phyloP scores from a whole-genome alignment of 192 early-diverging fungal genomes.

The Linnemannia hyalina region DNA sequence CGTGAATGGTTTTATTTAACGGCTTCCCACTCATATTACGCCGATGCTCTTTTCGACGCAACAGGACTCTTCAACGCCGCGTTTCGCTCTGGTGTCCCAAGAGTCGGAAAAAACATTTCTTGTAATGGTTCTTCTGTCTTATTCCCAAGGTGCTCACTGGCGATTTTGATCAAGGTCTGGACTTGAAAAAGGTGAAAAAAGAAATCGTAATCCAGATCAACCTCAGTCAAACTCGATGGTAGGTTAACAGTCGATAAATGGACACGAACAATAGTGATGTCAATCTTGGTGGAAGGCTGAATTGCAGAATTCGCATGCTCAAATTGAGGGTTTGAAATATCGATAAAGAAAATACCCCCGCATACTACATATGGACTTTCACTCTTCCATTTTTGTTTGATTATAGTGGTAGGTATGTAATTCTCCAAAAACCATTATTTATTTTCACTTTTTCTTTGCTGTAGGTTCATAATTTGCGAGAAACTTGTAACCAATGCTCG shows the following conservation, averaged over 20 bases:
- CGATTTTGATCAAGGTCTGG: conserved; percentile 14
- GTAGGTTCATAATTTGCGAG: not conserved
- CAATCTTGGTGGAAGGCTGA: too few species aligned
- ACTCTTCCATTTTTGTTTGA: too few species aligned
- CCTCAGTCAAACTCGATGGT: conserved; percentile 19
- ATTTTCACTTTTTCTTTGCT: not conserved
- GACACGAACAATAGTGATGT: too few species aligned
- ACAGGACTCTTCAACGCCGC: conserved; percentile 12
- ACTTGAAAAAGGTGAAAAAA: conserved; percentile 32
- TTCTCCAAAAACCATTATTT: not conserved
- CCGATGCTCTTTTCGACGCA: not conserved
- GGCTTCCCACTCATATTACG: too few species aligned
- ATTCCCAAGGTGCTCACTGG: conserved; percentile 12
- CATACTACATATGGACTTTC: too few species aligned
- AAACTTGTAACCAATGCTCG: not conserved
- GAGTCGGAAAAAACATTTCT: conserved; percentile 1
- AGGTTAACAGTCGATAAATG: conserved; percentile 5
- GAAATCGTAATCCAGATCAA: conserved; percentile 24
- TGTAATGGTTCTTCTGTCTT: not conserved
- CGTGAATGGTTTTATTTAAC: too few species aligned
- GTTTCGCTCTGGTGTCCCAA: conserved; percentile 11
- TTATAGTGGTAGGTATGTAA: too few species aligned
- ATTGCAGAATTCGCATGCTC: too few species aligned
- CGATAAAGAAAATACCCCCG: too few species aligned
- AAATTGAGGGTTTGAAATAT: too few species aligned